These are phyloP conservation scores for Halteria grandinella DNA, from an alignment of 73 alveolate species.

Conservation along the genomic window DNA sequence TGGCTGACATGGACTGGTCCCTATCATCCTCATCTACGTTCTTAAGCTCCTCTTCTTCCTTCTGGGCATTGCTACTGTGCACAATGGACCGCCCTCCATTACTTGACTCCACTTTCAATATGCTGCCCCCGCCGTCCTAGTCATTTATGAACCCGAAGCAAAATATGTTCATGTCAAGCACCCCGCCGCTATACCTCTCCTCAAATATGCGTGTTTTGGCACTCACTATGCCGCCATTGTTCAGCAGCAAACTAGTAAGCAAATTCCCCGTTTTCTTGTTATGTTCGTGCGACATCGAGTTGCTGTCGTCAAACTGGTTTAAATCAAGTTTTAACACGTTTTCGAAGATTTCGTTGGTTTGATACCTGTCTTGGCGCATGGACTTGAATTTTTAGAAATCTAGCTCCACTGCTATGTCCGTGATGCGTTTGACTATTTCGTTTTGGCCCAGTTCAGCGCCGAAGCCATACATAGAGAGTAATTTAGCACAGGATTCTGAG, in stretches of 20 bases:
- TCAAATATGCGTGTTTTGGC: slow-evolving; percentile 16
- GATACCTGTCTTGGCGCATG: not conserved
- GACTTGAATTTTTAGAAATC: not conserved
- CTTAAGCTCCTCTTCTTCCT: too few relatives aligned
- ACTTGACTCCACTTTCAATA: too few relatives aligned
- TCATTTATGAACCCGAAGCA: slow-evolving; percentile 7
- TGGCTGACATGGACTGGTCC: not conserved
- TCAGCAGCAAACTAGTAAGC: not conserved
- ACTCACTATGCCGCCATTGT: not conserved
- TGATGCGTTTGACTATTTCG: not conserved
- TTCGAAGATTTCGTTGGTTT: not conserved
- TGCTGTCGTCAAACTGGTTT: not conserved
- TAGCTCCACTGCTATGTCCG: not conserved
- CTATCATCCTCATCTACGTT: too few relatives aligned
- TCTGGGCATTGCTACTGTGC: too few relatives aligned
- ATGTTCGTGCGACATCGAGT: not conserved
- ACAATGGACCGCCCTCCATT: too few relatives aligned
- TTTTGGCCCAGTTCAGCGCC: not conserved
- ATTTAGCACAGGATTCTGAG: slow-evolving; percentile 12
- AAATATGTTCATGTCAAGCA: not conserved
- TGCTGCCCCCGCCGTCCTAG: not conserved
- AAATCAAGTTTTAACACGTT: not conserved
- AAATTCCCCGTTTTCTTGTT: not conserved
- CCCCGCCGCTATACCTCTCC: slow-evolving; percentile 25
- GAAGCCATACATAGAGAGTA: not conserved